Conservation (phyloP, 306 rosid genomes). For the Citrullus amarus region DNA sequence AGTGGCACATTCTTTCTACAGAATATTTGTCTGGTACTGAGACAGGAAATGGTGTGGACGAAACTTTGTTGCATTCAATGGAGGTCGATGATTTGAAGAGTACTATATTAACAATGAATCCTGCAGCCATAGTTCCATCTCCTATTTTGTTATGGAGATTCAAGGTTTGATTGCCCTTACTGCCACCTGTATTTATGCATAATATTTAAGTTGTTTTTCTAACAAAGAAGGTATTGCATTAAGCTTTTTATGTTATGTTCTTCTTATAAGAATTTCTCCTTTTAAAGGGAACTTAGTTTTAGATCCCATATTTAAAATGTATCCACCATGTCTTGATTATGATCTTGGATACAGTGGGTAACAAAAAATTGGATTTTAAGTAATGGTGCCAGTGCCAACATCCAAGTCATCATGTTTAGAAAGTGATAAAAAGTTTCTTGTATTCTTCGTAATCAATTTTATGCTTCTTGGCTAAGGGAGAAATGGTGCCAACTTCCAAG, state of each 20-base stretch:
- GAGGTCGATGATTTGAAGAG: constrained; percentile 47
- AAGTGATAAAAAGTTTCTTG: not conserved
- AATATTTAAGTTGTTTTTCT: not conserved
- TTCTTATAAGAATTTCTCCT: not conserved
- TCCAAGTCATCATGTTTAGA: not conserved
- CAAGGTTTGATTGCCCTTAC: constrained; percentile 41
- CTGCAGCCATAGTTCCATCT: constrained; percentile 59
- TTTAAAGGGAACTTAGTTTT: not conserved
- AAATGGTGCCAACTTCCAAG: not conserved
- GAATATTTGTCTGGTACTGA: constrained; percentile 38
- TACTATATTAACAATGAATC: constrained; percentile 23
- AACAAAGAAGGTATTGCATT: not conserved
- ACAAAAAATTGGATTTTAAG: not conserved
- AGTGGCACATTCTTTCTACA: constrained; percentile 8
- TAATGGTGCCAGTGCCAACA: not conserved
- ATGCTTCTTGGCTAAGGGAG: not conserved
- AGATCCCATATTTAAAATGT: not conserved
- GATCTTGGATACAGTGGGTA: not conserved
- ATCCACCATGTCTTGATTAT: not conserved
- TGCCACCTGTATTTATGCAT: not conserved
- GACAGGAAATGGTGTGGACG: constrained; percentile 59
- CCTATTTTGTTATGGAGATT: constrained; percentile 80
- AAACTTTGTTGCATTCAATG: constrained; percentile 31
- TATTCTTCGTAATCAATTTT: not conserved
- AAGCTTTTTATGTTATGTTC: not conserved